Conservation (phyloP, 129 eudicot species). For the sunflower (Helianthus annuus) region HanXRQr2.0-SUNRISE NC_035437.2:32791082-32791581, state of each 20-base stretch:
- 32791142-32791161: background rate
- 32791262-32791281: background rate
- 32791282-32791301: background rate
- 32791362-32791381: slow-evolving; percentile 57
- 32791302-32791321: slow-evolving; percentile 1
- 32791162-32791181: background rate
- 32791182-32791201: background rate
- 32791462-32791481: slow-evolving; percentile 77
- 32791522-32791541: slow-evolving; percentile 64
- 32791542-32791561: slow-evolving; percentile 60
- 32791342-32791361: slow-evolving; percentile 1
- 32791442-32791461: slow-evolving; percentile 72
- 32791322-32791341: background rate
- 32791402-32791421: slow-evolving; percentile 53
- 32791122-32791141: background rate
- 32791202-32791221: background rate
- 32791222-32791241: background rate
- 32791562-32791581: slow-evolving; percentile 49
- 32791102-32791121: slow-evolving; percentile 36
- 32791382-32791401: slow-evolving; percentile 60
- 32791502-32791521: slow-evolving; percentile 51
- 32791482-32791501: slow-evolving; percentile 70
- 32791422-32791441: slow-evolving; percentile 52
- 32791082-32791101: slow-evolving; percentile 81
- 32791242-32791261: background rate